These are phyloP conservation scores for Xylariaceae sp. DNA, from an alignment of 2,329 filamentous ascomycete genomes.

Conservation along the genomic window DNA sequence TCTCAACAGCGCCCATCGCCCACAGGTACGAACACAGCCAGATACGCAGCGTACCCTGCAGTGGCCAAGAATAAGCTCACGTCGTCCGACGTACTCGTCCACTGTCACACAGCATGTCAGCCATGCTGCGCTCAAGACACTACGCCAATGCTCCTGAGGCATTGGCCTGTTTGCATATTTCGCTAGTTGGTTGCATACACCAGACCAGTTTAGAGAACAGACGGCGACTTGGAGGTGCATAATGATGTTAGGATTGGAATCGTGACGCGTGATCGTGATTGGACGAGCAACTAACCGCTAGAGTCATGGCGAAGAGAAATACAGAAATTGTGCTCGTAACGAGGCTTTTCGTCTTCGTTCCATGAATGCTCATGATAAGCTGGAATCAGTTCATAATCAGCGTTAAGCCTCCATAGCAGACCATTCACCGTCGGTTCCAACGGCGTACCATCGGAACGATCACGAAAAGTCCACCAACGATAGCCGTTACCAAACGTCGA, in stretches of 20 bases:
- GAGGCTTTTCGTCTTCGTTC: constrained; percentile 2
- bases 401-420: too few relatives aligned
- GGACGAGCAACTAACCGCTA: neutral
- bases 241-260: too few relatives aligned
- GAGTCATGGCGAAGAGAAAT: constrained; percentile 4
- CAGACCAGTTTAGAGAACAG: too few relatives aligned
- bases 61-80: constrained; percentile 7
- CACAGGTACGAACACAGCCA: constrained; percentile 7
- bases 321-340: constrained; percentile 4
- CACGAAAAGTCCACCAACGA: constrained; percentile 7
- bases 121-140: too few relatives aligned
- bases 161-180: too few relatives aligned
- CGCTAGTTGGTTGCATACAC: too few relatives aligned
- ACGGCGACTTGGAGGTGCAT: too few relatives aligned
- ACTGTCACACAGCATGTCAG: neutral
- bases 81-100: constrained; percentile 9
- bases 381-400: neutral
- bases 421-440: too few relatives aligned
- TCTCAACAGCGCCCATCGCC: neutral
- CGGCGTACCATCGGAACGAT: constrained; percentile 9
- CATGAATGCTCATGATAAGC: constrained; percentile 3
- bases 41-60: constrained; percentile 8
- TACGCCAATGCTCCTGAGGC: too few relatives aligned
- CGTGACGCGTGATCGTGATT: too few relatives aligned
- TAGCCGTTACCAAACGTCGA: constrained; percentile 2